A percentile compares a stretch with the other conserved stretches of the same genome.
Evolutionary conservation across 225 moss, liverwort and hornwort species (phyloP).

Genomic region (Sphagnum contortum): DNA sequence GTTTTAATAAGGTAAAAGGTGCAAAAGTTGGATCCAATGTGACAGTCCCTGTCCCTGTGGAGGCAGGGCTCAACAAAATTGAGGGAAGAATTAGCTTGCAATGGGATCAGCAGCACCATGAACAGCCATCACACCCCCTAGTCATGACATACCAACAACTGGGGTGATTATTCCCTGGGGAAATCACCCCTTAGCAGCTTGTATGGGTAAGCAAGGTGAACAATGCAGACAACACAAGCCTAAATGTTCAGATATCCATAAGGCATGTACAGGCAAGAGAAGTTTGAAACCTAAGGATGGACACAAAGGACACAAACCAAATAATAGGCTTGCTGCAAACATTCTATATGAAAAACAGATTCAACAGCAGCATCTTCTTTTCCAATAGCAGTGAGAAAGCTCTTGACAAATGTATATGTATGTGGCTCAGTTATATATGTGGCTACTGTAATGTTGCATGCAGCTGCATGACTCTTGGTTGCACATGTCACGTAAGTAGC

Average conservation of each 20-base stretch:
- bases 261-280: too few species aligned
- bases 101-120: constrained; percentile 74
- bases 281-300: too few species aligned
- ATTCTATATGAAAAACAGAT: constrained; percentile 58
- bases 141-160: constrained; percentile 78
- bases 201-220: background rate
- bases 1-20: too few species aligned
- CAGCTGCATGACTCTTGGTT: constrained; percentile 73
- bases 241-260: background rate
- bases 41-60: too few species aligned
- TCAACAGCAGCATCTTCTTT: constrained; percentile 74
- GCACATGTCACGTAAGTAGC: constrained; percentile 84
- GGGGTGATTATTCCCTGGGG: constrained; percentile 79
- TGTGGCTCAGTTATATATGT: constrained; percentile 38
- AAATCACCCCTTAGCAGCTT: constrained; percentile 59
- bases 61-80: background rate
- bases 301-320: constrained; percentile 42
- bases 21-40: too few species aligned
- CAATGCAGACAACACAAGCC: background rate
- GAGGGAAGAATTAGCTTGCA: constrained; percentile 31
- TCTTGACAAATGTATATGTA: constrained; percentile 29
- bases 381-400: constrained; percentile 58
- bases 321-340: constrained; percentile 91
- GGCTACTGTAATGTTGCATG: constrained; percentile 60
- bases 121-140: constrained; percentile 92